These are phyloP conservation scores for Boletus sp. DNA, from an alignment of 768 basidiomycete species.

Conservation along the genomic window DNA sequence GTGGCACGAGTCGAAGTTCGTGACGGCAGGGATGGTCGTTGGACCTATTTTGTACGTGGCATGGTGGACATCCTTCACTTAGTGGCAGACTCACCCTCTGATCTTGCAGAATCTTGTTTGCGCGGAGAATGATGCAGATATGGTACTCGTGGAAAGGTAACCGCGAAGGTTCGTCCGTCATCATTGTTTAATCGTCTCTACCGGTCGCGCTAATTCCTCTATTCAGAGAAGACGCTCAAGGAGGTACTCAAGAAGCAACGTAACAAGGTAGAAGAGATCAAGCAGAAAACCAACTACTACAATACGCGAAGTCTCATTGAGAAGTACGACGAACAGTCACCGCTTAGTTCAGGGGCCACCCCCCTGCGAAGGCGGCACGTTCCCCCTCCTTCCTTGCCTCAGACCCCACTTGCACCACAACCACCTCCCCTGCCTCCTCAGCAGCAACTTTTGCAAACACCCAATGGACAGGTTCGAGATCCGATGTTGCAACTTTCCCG, in stretches of 20 bases:
- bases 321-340: slow-evolving; percentile 71
- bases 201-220: not conserved
- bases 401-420: slow-evolving; percentile 34
- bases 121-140: slow-evolving; percentile 75
- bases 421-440: slow-evolving; percentile 15
- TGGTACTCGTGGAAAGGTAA: slow-evolving; percentile 82
- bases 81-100: not conserved
- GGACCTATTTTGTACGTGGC: slow-evolving; percentile 76
- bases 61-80: not conserved
- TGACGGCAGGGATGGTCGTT: slow-evolving; percentile 52
- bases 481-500: slow-evolving; percentile 40
- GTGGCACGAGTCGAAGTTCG: slow-evolving; percentile 29
- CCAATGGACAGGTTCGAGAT: slow-evolving; percentile 20
- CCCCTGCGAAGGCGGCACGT: slow-evolving; percentile 44
- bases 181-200: not conserved
- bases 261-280: slow-evolving; percentile 89
- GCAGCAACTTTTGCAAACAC: slow-evolving; percentile 20
- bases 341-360: slow-evolving; percentile 31
- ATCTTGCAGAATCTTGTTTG: slow-evolving; percentile 61
- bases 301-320: slow-evolving; percentile 87
- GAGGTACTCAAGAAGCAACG: slow-evolving; percentile 74
- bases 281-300: slow-evolving; percentile 97
- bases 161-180: slow-evolving; percentile 58
- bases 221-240: slow-evolving; percentile 75
- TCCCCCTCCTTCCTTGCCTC: slow-evolving; percentile 28